A percentile compares a stretch with the other conserved stretches of the same genome.
These are phyloP conservation scores for Coemansia sp. DNA, from an alignment of 192 early-diverging fungal genomes.

Conservation along the genomic window DNA sequence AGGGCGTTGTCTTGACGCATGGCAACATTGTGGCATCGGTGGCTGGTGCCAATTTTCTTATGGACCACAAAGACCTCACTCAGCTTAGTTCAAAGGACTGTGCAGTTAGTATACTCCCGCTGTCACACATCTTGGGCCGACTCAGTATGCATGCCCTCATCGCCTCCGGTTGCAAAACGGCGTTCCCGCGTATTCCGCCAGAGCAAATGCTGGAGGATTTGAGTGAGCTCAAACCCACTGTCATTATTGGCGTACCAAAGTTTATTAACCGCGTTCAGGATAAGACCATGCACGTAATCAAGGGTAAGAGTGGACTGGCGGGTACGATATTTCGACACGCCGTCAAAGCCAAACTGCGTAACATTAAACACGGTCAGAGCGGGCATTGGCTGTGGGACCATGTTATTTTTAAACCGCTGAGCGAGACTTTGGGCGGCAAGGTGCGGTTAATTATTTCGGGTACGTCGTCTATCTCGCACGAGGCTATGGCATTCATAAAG, in stretches of 20 bases:
- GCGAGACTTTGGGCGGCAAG: conserved; percentile 75
- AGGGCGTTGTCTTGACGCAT: conserved; percentile 88
- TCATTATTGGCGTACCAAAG: conserved; percentile 83
- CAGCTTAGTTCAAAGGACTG: conserved; percentile 44
- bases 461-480: conserved; percentile 81
- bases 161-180: conserved; percentile 69
- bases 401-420: conserved; percentile 76
- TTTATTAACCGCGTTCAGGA: conserved; percentile 89
- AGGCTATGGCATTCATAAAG: conserved; percentile 84
- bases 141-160: conserved; percentile 61
- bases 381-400: conserved; percentile 89
- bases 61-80: conserved; percentile 43
- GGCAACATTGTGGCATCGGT: conserved; percentile 69
- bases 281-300: conserved; percentile 65
- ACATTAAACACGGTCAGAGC: conserved; percentile 62
- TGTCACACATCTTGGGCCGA: conserved; percentile 91
- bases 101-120: conserved; percentile 73
- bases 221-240: conserved; percentile 73
- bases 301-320: conserved; percentile 67
- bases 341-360: conserved; percentile 54
- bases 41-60: conserved; percentile 42
- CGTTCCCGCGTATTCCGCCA: conserved; percentile 78
- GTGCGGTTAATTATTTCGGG: conserved; percentile 80
- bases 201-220: conserved; percentile 79
- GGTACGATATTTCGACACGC: conserved; percentile 62